Base-by-base conservation (phyloP, 495 filamentous ascomycete species). In the Hyaloscypha finlandica region DNA sequence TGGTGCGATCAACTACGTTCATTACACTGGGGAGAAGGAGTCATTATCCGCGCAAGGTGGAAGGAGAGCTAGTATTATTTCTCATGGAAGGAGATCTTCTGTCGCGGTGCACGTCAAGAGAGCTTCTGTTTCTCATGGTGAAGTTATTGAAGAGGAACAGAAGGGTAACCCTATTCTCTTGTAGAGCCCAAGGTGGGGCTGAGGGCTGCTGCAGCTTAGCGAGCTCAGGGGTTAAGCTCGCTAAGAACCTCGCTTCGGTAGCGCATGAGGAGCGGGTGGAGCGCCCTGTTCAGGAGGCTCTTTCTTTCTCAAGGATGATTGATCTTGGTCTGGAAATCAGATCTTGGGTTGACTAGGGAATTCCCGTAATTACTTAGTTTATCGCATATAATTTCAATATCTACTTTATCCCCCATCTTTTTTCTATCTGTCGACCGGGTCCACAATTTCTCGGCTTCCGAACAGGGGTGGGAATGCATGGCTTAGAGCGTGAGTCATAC, bases 1-100 rank as follows among this genome's bases (percentile, higher is more conserved):
- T 37, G 64, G 64, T 35, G 64, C 64, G 3, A 54, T 66, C 64
- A 66, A 66, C 32, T 66, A 66, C 22, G 35, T 66, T 14, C 64
- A 66, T 51, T 66, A 66, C 22, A 66, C 64, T 14, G 56, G 37
- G 4, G 64, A 66, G 55, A 66, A 66, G 42, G 22, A 63, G 30
- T 25, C 22, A 6, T n/a, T 22, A 16, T 8, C 16, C 8, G 42
- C 9, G 2, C 55, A 54, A 0, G 64, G 55, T n/a, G 45, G 55
- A 0, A 22, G 64, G 11, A 58, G 63, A 58, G 64, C 64, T 0
- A n/a, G 5, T 20, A 56, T 66, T 37, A 48, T 66, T 25, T 51
- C 64, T 4, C 39, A 48, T 37, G 64, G 64, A 3, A 20, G 64
- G 3, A 59, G 42, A 35, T 45, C 33, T 16, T 48, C 33, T 33